Evolutionary conservation across 2,329 filamentous ascomycete genomes (phyloP).

Genomic region (Hypoxylon rubiginosum): DNA sequence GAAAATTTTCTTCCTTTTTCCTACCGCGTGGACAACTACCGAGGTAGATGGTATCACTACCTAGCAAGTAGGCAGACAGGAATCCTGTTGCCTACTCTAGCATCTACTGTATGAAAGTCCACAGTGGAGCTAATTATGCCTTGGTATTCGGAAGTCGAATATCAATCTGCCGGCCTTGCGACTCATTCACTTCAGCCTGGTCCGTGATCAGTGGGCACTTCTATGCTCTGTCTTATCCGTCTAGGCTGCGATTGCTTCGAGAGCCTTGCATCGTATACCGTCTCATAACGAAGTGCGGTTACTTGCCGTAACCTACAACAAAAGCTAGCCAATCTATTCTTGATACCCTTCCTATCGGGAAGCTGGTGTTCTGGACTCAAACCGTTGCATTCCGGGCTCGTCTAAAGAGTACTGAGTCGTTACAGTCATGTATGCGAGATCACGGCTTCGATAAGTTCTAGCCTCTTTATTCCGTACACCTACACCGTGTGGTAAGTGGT

Average conservation of each 20-base stretch:
- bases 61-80: background rate
- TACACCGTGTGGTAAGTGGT: constrained; percentile 14
- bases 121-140: constrained; percentile 11
- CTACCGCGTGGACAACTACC: background rate
- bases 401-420: constrained; percentile 7
- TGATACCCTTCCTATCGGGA: constrained; percentile 20
- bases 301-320: constrained; percentile 4
- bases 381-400: constrained; percentile 23
- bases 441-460: constrained; percentile 11
- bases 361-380: constrained; percentile 10
- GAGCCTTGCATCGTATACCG: constrained; percentile 13
- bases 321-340: constrained; percentile 14
- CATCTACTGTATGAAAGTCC: constrained; percentile 9
- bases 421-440: constrained; percentile 16
- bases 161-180: constrained; percentile 15
- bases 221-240: constrained; percentile 1
- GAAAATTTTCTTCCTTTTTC: constrained; percentile 31
- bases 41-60: background rate
- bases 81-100: constrained; percentile 16
- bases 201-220: constrained; percentile 8
- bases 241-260: constrained; percentile 7
- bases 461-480: constrained; percentile 21
- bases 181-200: constrained; percentile 8
- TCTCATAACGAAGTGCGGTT: constrained; percentile 12
- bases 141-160: constrained; percentile 15